Evolutionary conservation across 768 basidiomycete species (phyloP).

Genomic region (Erythrobasidium yunnanense): DNA sequence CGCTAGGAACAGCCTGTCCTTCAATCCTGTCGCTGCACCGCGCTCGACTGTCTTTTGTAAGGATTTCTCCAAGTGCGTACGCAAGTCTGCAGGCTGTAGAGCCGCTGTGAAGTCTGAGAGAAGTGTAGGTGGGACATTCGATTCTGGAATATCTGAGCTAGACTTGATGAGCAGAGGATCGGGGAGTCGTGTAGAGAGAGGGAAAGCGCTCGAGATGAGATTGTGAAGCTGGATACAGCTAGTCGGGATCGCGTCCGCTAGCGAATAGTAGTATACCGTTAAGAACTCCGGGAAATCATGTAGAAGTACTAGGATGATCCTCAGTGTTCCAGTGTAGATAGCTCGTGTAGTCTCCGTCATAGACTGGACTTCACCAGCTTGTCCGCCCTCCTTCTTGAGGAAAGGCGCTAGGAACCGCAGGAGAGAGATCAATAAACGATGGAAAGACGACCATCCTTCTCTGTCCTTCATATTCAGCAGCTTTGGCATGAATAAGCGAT

Average conservation of each 20-base stretch:
- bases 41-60: constrained; percentile 48
- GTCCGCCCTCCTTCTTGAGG: constrained; percentile 59
- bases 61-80: constrained; percentile 69
- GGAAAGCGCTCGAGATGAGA: constrained; percentile 91
- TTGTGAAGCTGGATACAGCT: constrained; percentile 93
- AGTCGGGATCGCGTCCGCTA: constrained; percentile 83
- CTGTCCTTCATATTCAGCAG: constrained; percentile 73
- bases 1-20: constrained; percentile 48
- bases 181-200: constrained; percentile 57
- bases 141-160: constrained; percentile 60
- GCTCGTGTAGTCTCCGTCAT: constrained; percentile 69
- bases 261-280: constrained; percentile 68
- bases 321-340: constrained; percentile 78
- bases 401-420: constrained; percentile 92
- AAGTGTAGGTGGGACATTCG: constrained; percentile 83
- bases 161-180: constrained; percentile 50
- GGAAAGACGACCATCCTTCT: constrained; percentile 95
- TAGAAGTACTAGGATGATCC: constrained; percentile 82
- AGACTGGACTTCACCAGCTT: too few relatives aligned
- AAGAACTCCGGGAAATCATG: constrained; percentile 99
- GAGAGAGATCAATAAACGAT: constrained; percentile 80
- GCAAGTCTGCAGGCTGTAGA: constrained; percentile 65
- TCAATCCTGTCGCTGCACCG: constrained; percentile 33
- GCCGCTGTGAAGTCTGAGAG: constrained; percentile 79
- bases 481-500: constrained; percentile 95